Conservation (phyloP, 306 rosid genomes). For the Quercus glauca region DNA sequence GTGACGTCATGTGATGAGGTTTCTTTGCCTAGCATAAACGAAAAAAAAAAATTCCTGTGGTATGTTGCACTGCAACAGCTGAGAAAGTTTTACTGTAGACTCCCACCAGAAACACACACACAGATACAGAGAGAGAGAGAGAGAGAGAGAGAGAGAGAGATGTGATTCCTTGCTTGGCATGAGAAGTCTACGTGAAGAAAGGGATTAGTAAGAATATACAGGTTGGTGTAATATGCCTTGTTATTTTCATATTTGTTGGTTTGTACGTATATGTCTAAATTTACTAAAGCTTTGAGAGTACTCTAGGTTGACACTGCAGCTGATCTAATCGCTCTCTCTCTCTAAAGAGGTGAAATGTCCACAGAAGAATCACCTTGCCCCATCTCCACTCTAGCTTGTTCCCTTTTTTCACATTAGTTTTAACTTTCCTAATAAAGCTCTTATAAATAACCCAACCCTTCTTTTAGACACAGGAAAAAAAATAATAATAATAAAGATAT, state of each 20-base stretch:
- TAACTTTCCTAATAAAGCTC: neutral
- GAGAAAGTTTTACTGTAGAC: neutral
- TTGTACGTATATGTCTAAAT: slow-evolving; percentile 38
- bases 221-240: slow-evolving; percentile 5
- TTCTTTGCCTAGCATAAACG: neutral
- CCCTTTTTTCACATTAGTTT: slow-evolving; percentile 6
- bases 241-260: slow-evolving; percentile 1
- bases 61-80: neutral
- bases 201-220: slow-evolving; percentile 20
- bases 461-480: neutral
- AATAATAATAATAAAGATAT: no score
- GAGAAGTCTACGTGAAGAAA: slow-evolving; percentile 49
- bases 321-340: slow-evolving; percentile 30
- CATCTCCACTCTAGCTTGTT: slow-evolving; percentile 68
- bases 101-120: neutral
- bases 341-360: slow-evolving; percentile 72
- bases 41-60: neutral
- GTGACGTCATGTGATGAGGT: neutral
- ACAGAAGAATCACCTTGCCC: slow-evolving; percentile 53
- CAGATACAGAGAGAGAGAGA: neutral
- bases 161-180: slow-evolving; percentile 38
- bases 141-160: neutral
- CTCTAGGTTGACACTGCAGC: slow-evolving; percentile 77
- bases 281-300: slow-evolving; percentile 53
- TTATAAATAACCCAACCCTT: neutral